These are phyloP conservation scores for Neopestalotiopsis clavispora DNA, from an alignment of 2,329 filamentous ascomycete genomes.

Conservation along the genomic window DNA sequence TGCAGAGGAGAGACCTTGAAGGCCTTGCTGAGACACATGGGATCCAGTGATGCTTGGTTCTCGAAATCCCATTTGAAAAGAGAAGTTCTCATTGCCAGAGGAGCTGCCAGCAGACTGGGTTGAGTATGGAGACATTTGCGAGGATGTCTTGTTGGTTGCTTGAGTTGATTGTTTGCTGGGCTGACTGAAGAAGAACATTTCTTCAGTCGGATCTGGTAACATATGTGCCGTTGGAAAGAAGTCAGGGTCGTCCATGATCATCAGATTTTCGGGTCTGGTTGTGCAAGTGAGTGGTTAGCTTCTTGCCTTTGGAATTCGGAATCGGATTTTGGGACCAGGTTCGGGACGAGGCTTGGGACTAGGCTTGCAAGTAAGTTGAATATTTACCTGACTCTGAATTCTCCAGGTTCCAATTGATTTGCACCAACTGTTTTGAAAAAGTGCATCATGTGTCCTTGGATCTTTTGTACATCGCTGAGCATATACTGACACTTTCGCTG, in stretches of 20 bases:
- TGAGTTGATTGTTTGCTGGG: slow-evolving; percentile 16
- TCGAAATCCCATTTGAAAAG: slow-evolving; percentile 30
- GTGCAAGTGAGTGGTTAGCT: slow-evolving; percentile 19
- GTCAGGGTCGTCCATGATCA: slow-evolving; percentile 80
- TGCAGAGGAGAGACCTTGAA: slow-evolving; percentile 33
- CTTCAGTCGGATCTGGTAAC: slow-evolving; percentile 59
- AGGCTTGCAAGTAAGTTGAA: neutral
- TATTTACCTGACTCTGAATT: slow-evolving; percentile 73
- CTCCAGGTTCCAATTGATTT: slow-evolving; percentile 70
- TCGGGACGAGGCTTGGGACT: neutral
- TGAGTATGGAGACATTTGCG: slow-evolving; percentile 31
- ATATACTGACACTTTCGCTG: slow-evolving; percentile 87
- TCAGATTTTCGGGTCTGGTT: slow-evolving; percentile 73
- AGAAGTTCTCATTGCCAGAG: slow-evolving; percentile 23
- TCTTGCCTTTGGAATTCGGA: neutral
- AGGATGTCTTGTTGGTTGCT: slow-evolving; percentile 34
- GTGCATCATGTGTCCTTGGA: slow-evolving; percentile 73
- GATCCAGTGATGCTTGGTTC: slow-evolving; percentile 28
- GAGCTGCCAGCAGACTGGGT: slow-evolving; percentile 26
- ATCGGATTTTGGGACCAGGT: neutral
- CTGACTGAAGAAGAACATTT: slow-evolving; percentile 42
- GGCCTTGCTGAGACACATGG: slow-evolving; percentile 28
- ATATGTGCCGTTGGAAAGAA: slow-evolving; percentile 73
- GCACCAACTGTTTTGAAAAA: slow-evolving; percentile 64
- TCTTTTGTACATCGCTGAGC: slow-evolving; percentile 77